Evolutionary conservation across 2,329 filamentous ascomycete species (phyloP), one percentile per base, ranked within the genome.

Genomic region (Colletotrichum cuscutae): DNA sequence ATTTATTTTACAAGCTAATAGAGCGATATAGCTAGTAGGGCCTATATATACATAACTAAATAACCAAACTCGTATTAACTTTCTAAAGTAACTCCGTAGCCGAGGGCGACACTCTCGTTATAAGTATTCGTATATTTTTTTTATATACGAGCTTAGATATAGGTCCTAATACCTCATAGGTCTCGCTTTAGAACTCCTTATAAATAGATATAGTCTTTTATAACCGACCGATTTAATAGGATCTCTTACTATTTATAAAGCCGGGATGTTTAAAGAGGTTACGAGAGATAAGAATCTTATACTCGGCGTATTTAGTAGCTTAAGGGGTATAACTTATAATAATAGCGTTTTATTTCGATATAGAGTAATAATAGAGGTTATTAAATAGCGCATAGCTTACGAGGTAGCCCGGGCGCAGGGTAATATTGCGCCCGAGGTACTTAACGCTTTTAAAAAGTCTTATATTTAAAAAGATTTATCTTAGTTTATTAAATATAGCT

Each of bases 21-120:
- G 79, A 80, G 15, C 71, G 78, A 30, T 80, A 78, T 58, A 78
- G 79, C 9, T 79, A 76, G 78, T 78, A 78, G 52, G 79, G 79
- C 2, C 63, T 80, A 4, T 79, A 74, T 37, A 49, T 60, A 1
- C 71, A 79, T 57, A 80, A 80, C 53, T 73, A 76, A 52, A 73
- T 80, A 2, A 72, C 70, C 26, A 76, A 80, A 57, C 15, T 77
- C 19, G 70, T 49, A 1, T 67, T 60, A 13, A 65, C 73, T 13
- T 37, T 77, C 7, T 74, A 74, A 42, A 78, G 76, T 8, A 79
- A 77, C 53, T 66, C 73, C 1, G 75, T 80, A 6, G 79, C 79
- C 0, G 79, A 81, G 59, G 79, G 74, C 1, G 79, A 81, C 32
- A 76, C 68, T 28, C 65, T 76, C 19, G 78, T 79, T 3, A 71